Evolutionary conservation across 108 stramenopile genomes (phyloP).

Genomic region (Fistulifera pelliculosa): DNA sequence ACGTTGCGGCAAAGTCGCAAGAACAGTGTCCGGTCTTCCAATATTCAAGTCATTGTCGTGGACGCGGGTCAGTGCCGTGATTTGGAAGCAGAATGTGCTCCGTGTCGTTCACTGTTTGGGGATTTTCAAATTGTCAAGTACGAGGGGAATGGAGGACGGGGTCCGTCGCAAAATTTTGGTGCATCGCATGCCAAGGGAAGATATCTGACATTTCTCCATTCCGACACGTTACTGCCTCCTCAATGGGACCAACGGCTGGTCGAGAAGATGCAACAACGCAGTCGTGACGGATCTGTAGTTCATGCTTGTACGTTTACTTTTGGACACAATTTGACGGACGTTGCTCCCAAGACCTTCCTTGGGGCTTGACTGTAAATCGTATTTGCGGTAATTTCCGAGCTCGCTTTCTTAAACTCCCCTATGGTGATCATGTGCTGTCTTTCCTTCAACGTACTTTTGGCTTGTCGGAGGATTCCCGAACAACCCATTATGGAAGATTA

Average conservation of each 20-base stretch:
- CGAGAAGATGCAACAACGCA: not conserved
- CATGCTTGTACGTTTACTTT: constrained; percentile 64
- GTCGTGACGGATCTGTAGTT: constrained; percentile 1
- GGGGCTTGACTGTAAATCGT: constrained; percentile 21
- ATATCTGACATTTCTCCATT: constrained; percentile 70
- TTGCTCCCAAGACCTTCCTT: constrained; percentile 38
- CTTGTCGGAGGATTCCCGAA: constrained; percentile 77
- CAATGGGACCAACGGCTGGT: constrained; percentile 46
- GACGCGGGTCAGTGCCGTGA: constrained; percentile 43
- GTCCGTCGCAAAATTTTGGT: constrained; percentile 72
- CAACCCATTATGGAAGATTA: constrained; percentile 85
- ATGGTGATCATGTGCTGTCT: constrained; percentile 80
- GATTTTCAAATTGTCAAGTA: not conserved
- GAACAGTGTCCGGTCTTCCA: not conserved
- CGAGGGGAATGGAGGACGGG: constrained; percentile 40
- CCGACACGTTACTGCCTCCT: constrained; percentile 52
- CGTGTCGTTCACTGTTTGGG: no score
- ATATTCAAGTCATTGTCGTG: constrained; percentile 45
- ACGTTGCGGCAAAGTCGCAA: not conserved
- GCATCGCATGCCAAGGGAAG: constrained; percentile 45
- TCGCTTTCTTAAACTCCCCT: constrained; percentile 57
- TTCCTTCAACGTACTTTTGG: constrained; percentile 55
- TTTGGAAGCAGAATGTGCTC: not conserved
- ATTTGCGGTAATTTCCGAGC: constrained; percentile 25
- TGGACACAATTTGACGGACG: constrained; percentile 65